Percentiles rank a stretch among this genome's conserved stretches.
These are phyloP conservation scores for Solanum microdontum DNA, from an alignment of 257 asterid species.

Conservation along the genomic window DNA sequence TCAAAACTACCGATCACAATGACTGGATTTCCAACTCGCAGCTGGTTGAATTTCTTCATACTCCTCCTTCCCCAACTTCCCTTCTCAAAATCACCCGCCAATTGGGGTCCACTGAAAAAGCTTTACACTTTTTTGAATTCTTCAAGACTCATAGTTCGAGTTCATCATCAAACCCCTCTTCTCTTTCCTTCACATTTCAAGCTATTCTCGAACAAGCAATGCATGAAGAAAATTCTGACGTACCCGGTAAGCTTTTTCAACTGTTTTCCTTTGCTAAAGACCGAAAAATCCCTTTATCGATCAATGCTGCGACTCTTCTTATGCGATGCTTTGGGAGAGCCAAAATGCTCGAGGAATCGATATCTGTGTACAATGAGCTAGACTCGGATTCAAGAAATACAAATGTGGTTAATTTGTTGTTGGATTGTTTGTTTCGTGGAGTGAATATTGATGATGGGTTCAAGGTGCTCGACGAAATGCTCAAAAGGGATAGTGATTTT, in stretches of 20 bases:
- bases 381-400: constrained; percentile 26
- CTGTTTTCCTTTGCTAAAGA: constrained; percentile 34
- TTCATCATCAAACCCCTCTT: background rate
- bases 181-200: constrained; percentile 48
- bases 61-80: constrained; percentile 28
- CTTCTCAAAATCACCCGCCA: constrained; percentile 53
- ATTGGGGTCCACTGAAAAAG: constrained; percentile 41
- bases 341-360: constrained; percentile 38
- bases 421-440: constrained; percentile 24
- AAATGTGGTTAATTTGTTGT: constrained; percentile 31
- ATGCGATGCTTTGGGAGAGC: constrained; percentile 39
- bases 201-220: constrained; percentile 48
- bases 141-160: constrained; percentile 12
- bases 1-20: constrained; percentile 36
- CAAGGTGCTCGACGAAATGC: constrained; percentile 75
- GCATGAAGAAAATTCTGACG: constrained; percentile 23
- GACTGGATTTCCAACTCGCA: constrained; percentile 36
- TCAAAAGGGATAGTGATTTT: constrained; percentile 12
- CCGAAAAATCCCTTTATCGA: constrained; percentile 27
- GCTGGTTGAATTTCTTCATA: constrained; percentile 41
- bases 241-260: constrained; percentile 28
- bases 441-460: constrained; percentile 46
- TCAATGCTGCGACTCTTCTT: constrained; percentile 44
- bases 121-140: constrained; percentile 43
- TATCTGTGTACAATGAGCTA: constrained; percentile 23